Evolutionary conservation across 2,329 filamentous ascomycete genomes (phyloP).

Genomic region (Diaporthe eres): DNA sequence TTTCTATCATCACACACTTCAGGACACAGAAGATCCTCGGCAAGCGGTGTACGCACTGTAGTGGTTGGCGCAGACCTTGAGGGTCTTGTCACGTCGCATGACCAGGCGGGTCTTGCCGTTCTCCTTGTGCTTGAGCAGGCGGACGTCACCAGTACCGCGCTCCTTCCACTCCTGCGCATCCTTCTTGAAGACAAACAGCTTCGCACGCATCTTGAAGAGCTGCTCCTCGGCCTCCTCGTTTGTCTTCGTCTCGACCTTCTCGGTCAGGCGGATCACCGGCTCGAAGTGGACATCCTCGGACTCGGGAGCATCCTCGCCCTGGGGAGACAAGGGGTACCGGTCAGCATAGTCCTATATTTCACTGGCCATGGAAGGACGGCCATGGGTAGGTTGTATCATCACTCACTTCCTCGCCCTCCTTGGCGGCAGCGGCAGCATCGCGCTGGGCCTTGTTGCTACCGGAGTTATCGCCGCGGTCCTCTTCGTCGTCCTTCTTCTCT

Average conservation of each 20-base stretch:
- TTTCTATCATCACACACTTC: background rate
- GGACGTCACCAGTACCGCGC: constrained; percentile 95
- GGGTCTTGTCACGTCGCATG: constrained; percentile 99
- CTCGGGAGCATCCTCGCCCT: constrained; percentile 86
- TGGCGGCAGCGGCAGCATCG: constrained; percentile 72
- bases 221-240: constrained; percentile 99
- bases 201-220: constrained; percentile 99
- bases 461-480: constrained; percentile 87
- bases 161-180: constrained; percentile 98
- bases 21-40: background rate
- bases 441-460: constrained; percentile 88
- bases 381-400: background rate
- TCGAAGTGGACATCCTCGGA: constrained; percentile 97
- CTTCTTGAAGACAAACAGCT: constrained; percentile 98
- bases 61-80: constrained; percentile 99
- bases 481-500: constrained; percentile 89
- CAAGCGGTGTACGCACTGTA: constrained; percentile 80
- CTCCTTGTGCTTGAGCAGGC: constrained; percentile 98
- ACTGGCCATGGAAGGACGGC: background rate
- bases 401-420: constrained; percentile 69
- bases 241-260: constrained; percentile 97
- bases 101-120: constrained; percentile 97
- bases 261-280: constrained; percentile 94
- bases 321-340: constrained; percentile 42
- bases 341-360: background rate